Percentiles rank a stretch among this genome's conserved stretches.
Conservation (phyloP, 495 filamentous ascomycete species). For the Penicillium ochrochloron region DNA sequence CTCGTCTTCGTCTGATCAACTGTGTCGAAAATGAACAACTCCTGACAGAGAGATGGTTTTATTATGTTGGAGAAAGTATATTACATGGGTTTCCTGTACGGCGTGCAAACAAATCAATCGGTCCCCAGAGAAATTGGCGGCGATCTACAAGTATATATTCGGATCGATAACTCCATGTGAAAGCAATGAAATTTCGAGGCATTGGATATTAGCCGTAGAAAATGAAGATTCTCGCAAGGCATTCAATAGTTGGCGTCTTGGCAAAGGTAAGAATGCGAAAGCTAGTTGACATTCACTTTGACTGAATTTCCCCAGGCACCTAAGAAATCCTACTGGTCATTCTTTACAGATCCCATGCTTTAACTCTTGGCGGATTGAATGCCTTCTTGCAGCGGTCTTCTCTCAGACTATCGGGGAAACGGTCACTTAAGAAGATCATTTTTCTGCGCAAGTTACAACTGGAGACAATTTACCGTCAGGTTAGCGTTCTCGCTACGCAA, state of each 20-base stretch:
- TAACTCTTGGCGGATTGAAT: neutral
- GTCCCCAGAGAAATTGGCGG: neutral
- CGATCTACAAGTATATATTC: neutral
- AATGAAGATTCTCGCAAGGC: neutral
- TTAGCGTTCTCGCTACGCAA: neutral
- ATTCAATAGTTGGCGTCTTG: neutral
- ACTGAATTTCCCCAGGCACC: neutral
- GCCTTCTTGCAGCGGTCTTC: constrained; percentile 1
- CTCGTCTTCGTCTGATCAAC: neutral
- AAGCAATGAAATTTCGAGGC: neutral
- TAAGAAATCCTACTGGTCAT: neutral
- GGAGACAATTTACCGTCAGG: neutral
- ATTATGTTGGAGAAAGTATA: neutral
- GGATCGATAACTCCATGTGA: neutral
- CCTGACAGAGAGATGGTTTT: neutral
- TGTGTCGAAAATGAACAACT: neutral
- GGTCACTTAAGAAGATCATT: neutral
- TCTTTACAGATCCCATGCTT: neutral
- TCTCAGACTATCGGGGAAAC: neutral
- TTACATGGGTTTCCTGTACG: neutral
- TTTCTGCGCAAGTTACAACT: neutral
- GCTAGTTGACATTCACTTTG: neutral
- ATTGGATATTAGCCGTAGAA: neutral
- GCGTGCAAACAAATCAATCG: constrained; percentile 1
- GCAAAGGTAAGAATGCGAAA: neutral